Percentiles rank a stretch among this genome's conserved stretches.
phyloP scores from a whole-genome alignment of 2,329 filamentous ascomycete genomes.

The Trichoderma lentiforme region DNA sequence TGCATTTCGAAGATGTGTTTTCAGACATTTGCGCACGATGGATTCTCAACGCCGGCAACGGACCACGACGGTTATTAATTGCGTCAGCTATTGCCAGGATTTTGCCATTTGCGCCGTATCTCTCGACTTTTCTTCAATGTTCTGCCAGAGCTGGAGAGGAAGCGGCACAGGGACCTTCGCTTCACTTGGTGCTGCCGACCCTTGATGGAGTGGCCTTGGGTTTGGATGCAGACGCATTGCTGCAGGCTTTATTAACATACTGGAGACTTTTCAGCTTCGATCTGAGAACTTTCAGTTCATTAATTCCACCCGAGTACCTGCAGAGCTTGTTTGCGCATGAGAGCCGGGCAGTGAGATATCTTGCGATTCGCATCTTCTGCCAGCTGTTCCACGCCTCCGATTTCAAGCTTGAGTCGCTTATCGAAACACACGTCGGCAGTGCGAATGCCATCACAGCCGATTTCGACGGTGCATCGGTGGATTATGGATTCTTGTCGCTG shows the following conservation, averaged over 20 bases:
- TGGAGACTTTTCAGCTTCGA: constrained; percentile 82
- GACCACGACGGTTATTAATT: constrained; percentile 41
- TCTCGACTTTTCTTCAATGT: constrained; percentile 68
- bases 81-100: constrained; percentile 75
- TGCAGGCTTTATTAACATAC: constrained; percentile 44
- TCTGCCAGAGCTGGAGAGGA: constrained; percentile 12
- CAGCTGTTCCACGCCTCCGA: constrained; percentile 78
- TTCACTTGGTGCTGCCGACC: constrained; percentile 31
- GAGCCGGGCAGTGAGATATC: constrained; percentile 64
- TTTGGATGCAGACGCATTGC: constrained; percentile 24
- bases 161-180: constrained; percentile 21
- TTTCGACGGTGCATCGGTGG: constrained; percentile 73
- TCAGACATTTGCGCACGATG: constrained; percentile 82
- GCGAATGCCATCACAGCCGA: constrained; percentile 61
- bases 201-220: constrained; percentile 29
- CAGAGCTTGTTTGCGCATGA: constrained; percentile 64
- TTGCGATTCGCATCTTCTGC: constrained; percentile 79
- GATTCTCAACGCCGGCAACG: constrained; percentile 50
- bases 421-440: constrained; percentile 61
- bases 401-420: constrained; percentile 67
- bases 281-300: constrained; percentile 60
- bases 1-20: constrained; percentile 70
- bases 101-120: constrained; percentile 75
- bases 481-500: constrained; percentile 70
- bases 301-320: constrained; percentile 64